These are phyloP conservation scores for Rhizomucor pusillus DNA, from an alignment of 371 early-diverging fungal species.

Conservation along the genomic window DNA sequence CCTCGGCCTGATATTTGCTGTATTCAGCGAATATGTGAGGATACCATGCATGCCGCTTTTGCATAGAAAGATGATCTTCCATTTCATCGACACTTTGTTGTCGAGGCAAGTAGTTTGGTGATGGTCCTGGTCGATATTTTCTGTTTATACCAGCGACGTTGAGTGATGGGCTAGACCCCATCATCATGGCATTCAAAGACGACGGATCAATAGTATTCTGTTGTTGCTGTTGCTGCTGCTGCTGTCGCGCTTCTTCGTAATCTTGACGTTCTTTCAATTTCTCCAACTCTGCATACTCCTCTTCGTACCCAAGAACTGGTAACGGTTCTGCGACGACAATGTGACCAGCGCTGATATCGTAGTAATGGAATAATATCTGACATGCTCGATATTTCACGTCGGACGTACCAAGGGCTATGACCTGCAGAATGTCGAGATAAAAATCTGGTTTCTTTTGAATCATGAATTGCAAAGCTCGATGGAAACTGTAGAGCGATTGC, in stretches of 20 bases:
- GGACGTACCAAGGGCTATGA: constrained; percentile 44
- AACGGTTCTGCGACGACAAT: constrained; percentile 46
- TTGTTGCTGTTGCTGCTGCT: constrained; percentile 13
- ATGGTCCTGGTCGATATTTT: constrained; percentile 8
- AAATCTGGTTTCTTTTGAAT: constrained; percentile 51
- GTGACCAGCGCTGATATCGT: constrained; percentile 51
- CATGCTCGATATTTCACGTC: constrained; percentile 40
- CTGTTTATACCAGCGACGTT: constrained; percentile 18
- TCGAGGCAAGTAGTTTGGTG: not conserved
- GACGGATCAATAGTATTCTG: constrained; percentile 13
- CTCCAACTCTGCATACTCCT: constrained; percentile 29
- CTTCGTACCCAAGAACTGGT: constrained; percentile 24
- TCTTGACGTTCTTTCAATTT: constrained; percentile 25
- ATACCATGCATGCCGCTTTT: constrained; percentile 39
- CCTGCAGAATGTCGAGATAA: constrained; percentile 50
- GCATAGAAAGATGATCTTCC: not conserved
- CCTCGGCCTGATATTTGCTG: constrained; percentile 6
- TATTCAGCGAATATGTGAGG: constrained; percentile 37
- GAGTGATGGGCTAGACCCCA: constrained; percentile 8
- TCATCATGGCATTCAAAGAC: constrained; percentile 18
- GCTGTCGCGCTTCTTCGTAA: constrained; percentile 26
- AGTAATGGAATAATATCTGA: constrained; percentile 43
- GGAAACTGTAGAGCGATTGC: constrained; percentile 41
- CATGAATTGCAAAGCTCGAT: constrained; percentile 49
- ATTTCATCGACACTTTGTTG: not conserved